phyloP scores from a whole-genome alignment of 371 early-diverging fungal species.

The Mucor irregularis region DNA sequence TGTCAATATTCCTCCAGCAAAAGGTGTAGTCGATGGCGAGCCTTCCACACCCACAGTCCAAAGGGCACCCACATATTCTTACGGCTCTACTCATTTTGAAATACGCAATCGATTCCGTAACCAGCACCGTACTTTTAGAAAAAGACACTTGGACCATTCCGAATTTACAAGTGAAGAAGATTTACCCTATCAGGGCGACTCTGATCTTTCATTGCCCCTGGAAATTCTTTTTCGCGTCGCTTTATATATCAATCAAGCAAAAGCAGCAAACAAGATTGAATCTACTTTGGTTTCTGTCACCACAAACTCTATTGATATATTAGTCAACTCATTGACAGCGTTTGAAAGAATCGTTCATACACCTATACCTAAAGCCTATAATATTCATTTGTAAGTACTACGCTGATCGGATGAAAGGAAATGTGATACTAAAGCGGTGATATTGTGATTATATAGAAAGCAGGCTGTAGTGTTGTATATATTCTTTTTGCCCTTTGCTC shows the following conservation, averaged over 20 bases:
- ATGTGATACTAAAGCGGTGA: too few relatives aligned
- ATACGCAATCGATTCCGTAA: slow-evolving; percentile 6
- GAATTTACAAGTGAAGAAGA: slow-evolving; percentile 40
- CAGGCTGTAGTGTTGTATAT: slow-evolving; percentile 72
- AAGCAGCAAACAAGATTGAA: slow-evolving; percentile 50
- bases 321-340: slow-evolving; percentile 67
- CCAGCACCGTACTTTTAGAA: slow-evolving; percentile 13
- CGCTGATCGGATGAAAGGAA: too few relatives aligned
- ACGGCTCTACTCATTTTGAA: not conserved
- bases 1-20: slow-evolving; percentile 1
- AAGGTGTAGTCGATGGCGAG: slow-evolving; percentile 1
- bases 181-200: slow-evolving; percentile 40
- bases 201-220: slow-evolving; percentile 57
- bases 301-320: slow-evolving; percentile 42
- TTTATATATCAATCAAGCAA: slow-evolving; percentile 51
- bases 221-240: slow-evolving; percentile 60
- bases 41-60: too few relatives aligned
- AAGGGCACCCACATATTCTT: too few relatives aligned
- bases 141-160: slow-evolving; percentile 24
- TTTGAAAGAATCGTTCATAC: slow-evolving; percentile 77
- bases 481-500: slow-evolving; percentile 70
- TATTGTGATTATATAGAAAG: slow-evolving; percentile 49
- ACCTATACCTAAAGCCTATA: slow-evolving; percentile 82
- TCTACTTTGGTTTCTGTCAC: slow-evolving; percentile 49
- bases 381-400: slow-evolving; percentile 63